Evolutionary conservation across 2,329 filamentous ascomycete species (phyloP).

Genomic region (Pyricularia pennisetigena): DNA sequence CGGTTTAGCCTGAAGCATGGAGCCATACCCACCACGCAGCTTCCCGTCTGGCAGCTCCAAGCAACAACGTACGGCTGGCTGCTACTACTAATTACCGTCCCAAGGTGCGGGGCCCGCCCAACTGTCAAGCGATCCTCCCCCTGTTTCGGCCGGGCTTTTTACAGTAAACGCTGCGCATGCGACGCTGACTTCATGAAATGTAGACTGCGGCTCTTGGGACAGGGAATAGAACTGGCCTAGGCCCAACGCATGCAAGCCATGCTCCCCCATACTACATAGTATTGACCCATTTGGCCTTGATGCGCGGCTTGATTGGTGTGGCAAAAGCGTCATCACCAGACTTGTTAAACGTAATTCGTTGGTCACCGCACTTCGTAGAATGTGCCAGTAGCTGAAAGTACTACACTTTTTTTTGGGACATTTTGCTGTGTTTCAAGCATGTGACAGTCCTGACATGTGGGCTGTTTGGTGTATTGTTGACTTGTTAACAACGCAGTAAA

Average conservation of each 20-base stretch:
- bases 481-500: neutral
- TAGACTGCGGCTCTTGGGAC: neutral
- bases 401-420: neutral
- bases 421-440: neutral
- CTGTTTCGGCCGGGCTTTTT: neutral
- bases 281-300: neutral
- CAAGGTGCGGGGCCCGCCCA: neutral
- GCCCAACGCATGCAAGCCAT: neutral
- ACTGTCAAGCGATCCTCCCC: neutral
- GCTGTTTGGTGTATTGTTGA: no score
- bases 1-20: neutral
- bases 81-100: neutral
- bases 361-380: neutral
- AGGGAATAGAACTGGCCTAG: neutral
- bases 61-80: neutral
- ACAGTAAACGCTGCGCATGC: neutral
- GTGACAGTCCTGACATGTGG: neutral
- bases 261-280: neutral
- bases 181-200: neutral
- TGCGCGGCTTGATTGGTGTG: neutral
- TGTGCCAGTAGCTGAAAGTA: neutral
- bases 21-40: neutral
- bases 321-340: neutral
- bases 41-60: neutral
- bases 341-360: neutral